Evolutionary conservation across 1,284 basidiomycete species (phyloP).

Genomic region (Schizophyllum commune): DNA sequence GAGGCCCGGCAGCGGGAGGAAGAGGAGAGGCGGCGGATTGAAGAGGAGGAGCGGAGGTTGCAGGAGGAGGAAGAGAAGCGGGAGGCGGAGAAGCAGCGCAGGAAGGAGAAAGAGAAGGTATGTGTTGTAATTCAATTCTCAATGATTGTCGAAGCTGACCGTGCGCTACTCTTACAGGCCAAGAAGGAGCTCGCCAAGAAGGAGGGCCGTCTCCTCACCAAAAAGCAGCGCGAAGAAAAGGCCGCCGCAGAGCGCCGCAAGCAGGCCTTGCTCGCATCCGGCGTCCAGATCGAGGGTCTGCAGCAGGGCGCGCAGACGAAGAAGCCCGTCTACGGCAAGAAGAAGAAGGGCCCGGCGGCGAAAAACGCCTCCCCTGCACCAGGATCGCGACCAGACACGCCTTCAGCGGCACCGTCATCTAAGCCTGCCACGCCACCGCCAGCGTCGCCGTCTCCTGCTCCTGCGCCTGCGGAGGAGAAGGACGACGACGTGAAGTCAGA

Average conservation of each 20-base stretch:
- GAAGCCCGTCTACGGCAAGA: slow-evolving; percentile 79
- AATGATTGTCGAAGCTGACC: slow-evolving; percentile 1
- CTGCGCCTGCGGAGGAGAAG: slow-evolving; percentile 12
- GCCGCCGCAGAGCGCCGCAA: slow-evolving; percentile 88
- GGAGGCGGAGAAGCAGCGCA: slow-evolving; percentile 79
- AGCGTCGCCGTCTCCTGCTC: background rate
- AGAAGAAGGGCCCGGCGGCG: slow-evolving; percentile 58
- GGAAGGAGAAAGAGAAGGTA: slow-evolving; percentile 90
- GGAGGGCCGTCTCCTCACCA: slow-evolving; percentile 85
- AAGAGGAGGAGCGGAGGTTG: slow-evolving; percentile 75
- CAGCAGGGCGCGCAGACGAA: slow-evolving; percentile 48
- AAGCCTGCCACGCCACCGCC: slow-evolving; percentile 10
- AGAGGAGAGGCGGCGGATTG: slow-evolving; percentile 70
- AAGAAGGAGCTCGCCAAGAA: slow-evolving; percentile 84
- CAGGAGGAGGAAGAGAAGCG: slow-evolving; percentile 72
- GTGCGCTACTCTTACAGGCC: slow-evolving; percentile 36
- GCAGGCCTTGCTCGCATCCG: slow-evolving; percentile 85
- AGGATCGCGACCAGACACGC: slow-evolving; percentile 46
- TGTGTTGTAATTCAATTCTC: slow-evolving; percentile 7
- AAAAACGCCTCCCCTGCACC: slow-evolving; percentile 42
- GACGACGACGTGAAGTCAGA: background rate
- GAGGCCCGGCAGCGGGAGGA: slow-evolving; percentile 62
- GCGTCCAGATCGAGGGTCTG: slow-evolving; percentile 87
- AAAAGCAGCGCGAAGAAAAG: slow-evolving; percentile 94
- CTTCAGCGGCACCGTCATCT: slow-evolving; percentile 28